Percentiles rank a stretch among this genome's conserved stretches.
phyloP scores from a whole-genome alignment of 345 rosid species.

The Punica granatum region DNA sequence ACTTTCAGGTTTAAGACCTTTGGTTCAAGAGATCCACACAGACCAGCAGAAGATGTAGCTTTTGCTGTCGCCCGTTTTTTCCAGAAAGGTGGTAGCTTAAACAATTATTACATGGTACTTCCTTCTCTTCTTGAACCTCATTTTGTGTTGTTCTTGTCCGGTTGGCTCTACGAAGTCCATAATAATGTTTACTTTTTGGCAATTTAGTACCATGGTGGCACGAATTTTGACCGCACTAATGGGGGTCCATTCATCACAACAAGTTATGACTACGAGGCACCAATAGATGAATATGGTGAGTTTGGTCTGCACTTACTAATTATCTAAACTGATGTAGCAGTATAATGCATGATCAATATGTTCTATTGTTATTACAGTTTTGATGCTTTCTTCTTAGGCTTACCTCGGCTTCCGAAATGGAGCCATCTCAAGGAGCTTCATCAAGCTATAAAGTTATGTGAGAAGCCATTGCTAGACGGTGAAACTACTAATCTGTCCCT shows the following conservation, averaged over 20 bases:
- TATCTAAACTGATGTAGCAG: background rate
- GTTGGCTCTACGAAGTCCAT: background rate
- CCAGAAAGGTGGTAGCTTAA: slow-evolving; percentile 84
- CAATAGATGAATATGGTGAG: slow-evolving; percentile 96
- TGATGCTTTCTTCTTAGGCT: slow-evolving; percentile 35
- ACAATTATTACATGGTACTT: slow-evolving; percentile 88
- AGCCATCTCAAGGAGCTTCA: slow-evolving; percentile 92
- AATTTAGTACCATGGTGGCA: slow-evolving; percentile 89
- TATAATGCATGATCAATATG: background rate
- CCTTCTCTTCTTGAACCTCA: background rate
- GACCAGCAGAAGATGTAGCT: slow-evolving; percentile 87
- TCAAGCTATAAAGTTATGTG: slow-evolving; percentile 67
- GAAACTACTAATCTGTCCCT: slow-evolving; percentile 42
- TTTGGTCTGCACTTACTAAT: background rate
- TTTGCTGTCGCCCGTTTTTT: slow-evolving; percentile 85
- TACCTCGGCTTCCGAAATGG: slow-evolving; percentile 92
- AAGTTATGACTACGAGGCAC: slow-evolving; percentile 97
- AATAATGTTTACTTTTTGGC: slow-evolving; percentile 8
- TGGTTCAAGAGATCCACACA: slow-evolving; percentile 85
- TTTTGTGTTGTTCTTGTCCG: background rate
- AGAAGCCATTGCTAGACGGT: slow-evolving; percentile 47
- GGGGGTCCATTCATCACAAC: slow-evolving; percentile 96
- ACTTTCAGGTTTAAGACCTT: slow-evolving; percentile 76
- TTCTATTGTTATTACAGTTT: background rate
- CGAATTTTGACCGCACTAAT: slow-evolving; percentile 91